Evolutionary conservation across 495 filamentous ascomycete genomes (phyloP), one percentile per base, ranked within the genome.

Genomic region (Margaritispora aquatica): DNA sequence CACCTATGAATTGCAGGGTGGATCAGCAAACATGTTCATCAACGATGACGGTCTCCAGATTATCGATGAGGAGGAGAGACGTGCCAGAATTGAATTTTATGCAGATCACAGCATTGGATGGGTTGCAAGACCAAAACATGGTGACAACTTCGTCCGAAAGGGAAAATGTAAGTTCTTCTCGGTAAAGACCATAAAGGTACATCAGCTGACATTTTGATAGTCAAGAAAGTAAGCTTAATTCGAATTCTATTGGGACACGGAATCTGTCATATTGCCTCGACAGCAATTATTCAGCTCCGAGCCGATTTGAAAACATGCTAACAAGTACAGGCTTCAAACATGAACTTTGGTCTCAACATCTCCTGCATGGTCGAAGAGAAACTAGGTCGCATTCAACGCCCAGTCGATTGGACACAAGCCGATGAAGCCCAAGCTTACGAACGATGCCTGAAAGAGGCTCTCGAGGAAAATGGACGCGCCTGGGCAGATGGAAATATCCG

Each of bases 401-500:
- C 74, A 17, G 74, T 76, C 36, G 78, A 78, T 29, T 90, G 88
- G 86, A 80, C 79, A 10, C 84, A 89, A 66, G 75, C 80, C 27
- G 84, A 90, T 64, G 84, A 90, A 67, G 84, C 86, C 10, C 62
- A 77, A 51, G 88, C 84, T 34, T 90, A 92, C 58, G 86, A 89
- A 68, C 67, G 69, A 60, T 78, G 77, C 34, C 72, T 91, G 24
- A 86, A 84, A 69, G 80, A 89, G 61, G 84, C 87, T n/a, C 77
- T 91, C 21, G 75, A 79, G 57, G 84, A 83, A 58, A 77, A 87
- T 57, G 86, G 86, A 48, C 77, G 87, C 47, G 86, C 88, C 51
- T 89, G 86, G 85, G 88, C 88, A 31, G 88, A 88, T 67, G 88
- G 88, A 53, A 90, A 91, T 70, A 82, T 90, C 56, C 86, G 88